Evolutionary conservation across 768 basidiomycete species (phyloP).

Genomic region (Tulasnella sp.): DNA sequence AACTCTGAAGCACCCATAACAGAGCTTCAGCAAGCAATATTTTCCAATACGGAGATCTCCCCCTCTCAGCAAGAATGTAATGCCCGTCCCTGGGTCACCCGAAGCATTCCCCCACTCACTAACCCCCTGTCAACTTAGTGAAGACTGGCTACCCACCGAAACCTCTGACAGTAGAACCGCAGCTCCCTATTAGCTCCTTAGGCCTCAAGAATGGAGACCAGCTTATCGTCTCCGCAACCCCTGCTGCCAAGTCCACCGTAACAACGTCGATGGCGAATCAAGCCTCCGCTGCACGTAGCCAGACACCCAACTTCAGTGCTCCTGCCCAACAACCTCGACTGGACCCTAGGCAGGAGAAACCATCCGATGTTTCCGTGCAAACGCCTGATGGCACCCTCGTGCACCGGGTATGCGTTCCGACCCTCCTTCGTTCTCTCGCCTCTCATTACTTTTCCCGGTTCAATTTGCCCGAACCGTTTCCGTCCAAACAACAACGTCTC

Average conservation of each 20-base stretch:
- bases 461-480: not conserved
- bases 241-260: not conserved
- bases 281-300: slow-evolving; percentile 2
- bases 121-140: slow-evolving; percentile 19
- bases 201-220: slow-evolving; percentile 76
- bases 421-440: not conserved
- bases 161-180: slow-evolving; percentile 59
- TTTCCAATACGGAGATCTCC: slow-evolving; percentile 55
- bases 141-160: slow-evolving; percentile 73
- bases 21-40: slow-evolving; percentile 69
- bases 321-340: slow-evolving; percentile 24
- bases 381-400: slow-evolving; percentile 63
- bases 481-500: not conserved
- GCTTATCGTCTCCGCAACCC: slow-evolving; percentile 51
- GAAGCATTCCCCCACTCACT: not conserved
- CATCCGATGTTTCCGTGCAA: slow-evolving; percentile 42
- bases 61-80: slow-evolving; percentile 71
- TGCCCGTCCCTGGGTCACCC: slow-evolving; percentile 26
- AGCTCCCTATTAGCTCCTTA: slow-evolving; percentile 66
- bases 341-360: slow-evolving; percentile 20
- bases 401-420: slow-evolving; percentile 49
- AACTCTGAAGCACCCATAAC: slow-evolving; percentile 60
- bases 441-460: not conserved
- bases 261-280: slow-evolving; percentile 7
- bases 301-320: slow-evolving; percentile 20